Evolutionary conservation across 106 monocot species (phyloP).

Genomic region (Cymbidium sinense): DNA sequence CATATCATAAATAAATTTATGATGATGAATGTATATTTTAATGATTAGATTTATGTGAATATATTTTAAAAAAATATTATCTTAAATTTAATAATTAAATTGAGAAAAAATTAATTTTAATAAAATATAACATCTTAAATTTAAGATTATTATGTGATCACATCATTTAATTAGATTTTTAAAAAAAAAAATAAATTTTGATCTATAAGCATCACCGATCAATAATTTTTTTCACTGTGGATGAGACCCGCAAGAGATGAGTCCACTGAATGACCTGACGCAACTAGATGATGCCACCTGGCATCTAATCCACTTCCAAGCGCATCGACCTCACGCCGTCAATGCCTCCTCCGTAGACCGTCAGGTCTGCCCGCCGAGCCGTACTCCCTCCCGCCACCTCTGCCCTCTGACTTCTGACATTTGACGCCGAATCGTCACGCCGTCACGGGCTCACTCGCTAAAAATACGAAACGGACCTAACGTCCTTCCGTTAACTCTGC

Average conservation of each 20-base stretch:
- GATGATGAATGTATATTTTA: no score
- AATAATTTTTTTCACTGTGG: not conserved
- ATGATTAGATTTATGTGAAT: no score
- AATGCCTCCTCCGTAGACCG: not conserved
- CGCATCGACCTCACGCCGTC: slow-evolving; percentile 2
- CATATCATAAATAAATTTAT: no score
- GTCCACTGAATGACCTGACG: not conserved
- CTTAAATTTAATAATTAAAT: no score
- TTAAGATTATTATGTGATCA: no score
- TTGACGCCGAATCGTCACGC: not conserved
- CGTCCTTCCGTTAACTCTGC: not conserved
- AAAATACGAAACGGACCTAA: not conserved
- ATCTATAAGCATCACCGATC: not conserved
- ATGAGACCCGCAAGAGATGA: not conserved
- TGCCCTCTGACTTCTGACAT: not conserved
- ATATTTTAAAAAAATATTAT: no score
- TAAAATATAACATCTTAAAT: no score
- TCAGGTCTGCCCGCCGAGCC: not conserved
- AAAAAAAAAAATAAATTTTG: no score
- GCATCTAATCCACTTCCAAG: not conserved
- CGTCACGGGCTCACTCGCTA: no score
- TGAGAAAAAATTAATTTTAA: no score
- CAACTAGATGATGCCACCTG: not conserved
- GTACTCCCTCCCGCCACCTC: slow-evolving; percentile 4
- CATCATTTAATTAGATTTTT: no score